Percentiles rank a stretch among this genome's conserved stretches.
These are phyloP conservation scores for Kluyveromyces nonfermentans DNA, from an alignment of 805 yeast genomes.

Conservation along the genomic window DNA sequence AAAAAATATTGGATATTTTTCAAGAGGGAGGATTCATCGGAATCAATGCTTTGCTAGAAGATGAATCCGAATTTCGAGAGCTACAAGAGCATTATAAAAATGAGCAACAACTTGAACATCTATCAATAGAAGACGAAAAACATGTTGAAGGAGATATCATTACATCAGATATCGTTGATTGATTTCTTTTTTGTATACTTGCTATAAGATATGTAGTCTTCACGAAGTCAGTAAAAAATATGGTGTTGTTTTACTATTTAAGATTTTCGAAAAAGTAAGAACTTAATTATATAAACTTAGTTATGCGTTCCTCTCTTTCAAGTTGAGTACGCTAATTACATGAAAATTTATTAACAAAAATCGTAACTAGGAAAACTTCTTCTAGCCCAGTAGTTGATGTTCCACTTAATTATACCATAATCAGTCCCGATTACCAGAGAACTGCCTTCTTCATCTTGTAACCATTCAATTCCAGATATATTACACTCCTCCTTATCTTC, in stretches of 20 bases:
- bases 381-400: slow-evolving; percentile 54
- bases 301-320: too few species aligned
- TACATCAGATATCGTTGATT: slow-evolving; percentile 37
- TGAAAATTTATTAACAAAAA: slow-evolving; percentile 26
- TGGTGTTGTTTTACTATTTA: too few species aligned
- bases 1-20: slow-evolving; percentile 58
- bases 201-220: neutral
- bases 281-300: too few species aligned
- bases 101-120: slow-evolving; percentile 11
- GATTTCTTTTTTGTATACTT: neutral
- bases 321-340: too few species aligned
- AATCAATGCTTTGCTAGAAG: slow-evolving; percentile 64
- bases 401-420: slow-evolving; percentile 63
- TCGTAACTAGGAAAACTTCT: slow-evolving; percentile 51
- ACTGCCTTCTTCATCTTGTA: slow-evolving; percentile 40
- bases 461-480: slow-evolving; percentile 55
- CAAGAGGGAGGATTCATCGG: slow-evolving; percentile 79
- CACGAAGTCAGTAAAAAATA: too few species aligned
- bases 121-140: slow-evolving; percentile 11
- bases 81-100: slow-evolving; percentile 37
- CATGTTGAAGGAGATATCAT: slow-evolving; percentile 6
- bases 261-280: neutral
- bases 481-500: slow-evolving; percentile 34
- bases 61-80: slow-evolving; percentile 59
- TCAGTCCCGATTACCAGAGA: slow-evolving; percentile 53